Percentiles rank a stretch among this genome's conserved stretches.
Evolutionary conservation across 2,329 filamentous ascomycete genomes (phyloP).

Genomic region (Penicillium occitanis): DNA sequence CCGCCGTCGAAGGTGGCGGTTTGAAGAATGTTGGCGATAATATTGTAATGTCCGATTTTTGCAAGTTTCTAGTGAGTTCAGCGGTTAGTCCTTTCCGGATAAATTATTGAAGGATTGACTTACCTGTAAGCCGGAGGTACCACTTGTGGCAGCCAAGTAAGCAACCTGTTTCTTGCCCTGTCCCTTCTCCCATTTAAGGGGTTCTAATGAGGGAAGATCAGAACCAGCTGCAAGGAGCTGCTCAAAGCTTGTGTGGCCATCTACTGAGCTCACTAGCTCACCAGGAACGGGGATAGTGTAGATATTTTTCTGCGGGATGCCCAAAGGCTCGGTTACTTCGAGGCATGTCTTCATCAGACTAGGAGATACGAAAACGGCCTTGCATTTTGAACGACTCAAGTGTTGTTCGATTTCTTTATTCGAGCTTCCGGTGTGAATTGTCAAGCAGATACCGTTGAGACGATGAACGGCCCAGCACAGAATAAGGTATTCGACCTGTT

Average conservation of each 20-base stretch:
- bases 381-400: constrained; percentile 62
- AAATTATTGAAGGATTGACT: not conserved
- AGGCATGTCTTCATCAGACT: constrained; percentile 13
- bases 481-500: constrained; percentile 66
- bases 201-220: constrained; percentile 22
- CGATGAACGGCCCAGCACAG: constrained; percentile 67
- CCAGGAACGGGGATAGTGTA: not conserved
- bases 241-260: not conserved
- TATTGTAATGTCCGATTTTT: constrained; percentile 71
- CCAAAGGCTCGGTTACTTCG: not conserved
- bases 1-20: constrained; percentile 50
- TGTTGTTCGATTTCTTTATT: constrained; percentile 65
- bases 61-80: constrained; percentile 63
- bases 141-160: constrained; percentile 71
- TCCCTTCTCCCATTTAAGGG: constrained; percentile 28
- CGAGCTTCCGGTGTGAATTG: constrained; percentile 56
- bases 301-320: not conserved
- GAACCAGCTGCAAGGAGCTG: not conserved
- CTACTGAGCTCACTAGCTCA: not conserved
- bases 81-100: not conserved
- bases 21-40: constrained; percentile 69
- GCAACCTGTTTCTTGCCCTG: constrained; percentile 40
- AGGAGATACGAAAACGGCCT: constrained; percentile 63
- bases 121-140: constrained; percentile 70
- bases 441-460: constrained; percentile 65